Evolutionary conservation across 805 yeast species (phyloP).

Genomic region (Teunomyces barrocoloradensis): DNA sequence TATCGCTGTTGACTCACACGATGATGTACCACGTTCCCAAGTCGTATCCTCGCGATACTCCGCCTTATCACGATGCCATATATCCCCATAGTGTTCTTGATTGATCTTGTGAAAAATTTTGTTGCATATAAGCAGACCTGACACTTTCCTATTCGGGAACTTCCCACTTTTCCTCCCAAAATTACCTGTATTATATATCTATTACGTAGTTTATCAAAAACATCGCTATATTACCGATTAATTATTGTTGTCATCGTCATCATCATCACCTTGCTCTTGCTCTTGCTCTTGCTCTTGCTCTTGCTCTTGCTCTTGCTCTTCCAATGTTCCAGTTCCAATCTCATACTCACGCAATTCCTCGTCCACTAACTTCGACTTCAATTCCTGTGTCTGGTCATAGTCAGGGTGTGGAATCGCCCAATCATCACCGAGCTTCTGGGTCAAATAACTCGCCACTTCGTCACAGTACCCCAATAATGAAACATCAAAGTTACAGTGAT

Average conservation of each 20-base stretch:
- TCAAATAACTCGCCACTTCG: conserved; percentile 66
- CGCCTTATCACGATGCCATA: neutral
- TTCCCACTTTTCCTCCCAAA: neutral
- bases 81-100: neutral
- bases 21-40: neutral
- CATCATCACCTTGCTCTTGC: neutral
- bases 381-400: conserved; percentile 11
- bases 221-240: neutral
- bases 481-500: conserved; percentile 77
- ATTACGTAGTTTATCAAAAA: neutral
- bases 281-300: conserved; percentile 1
- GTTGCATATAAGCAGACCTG: neutral
- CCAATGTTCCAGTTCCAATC: conserved; percentile 3
- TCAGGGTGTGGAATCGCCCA: conserved; percentile 35
- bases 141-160: neutral
- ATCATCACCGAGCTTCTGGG: conserved; percentile 19
- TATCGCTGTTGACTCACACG: neutral
- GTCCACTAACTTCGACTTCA: conserved; percentile 8
- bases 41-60: neutral
- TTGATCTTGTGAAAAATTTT: neutral
- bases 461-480: conserved; percentile 79
- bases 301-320: neutral
- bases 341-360: conserved; percentile 13
- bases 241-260: neutral
- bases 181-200: neutral